Evolutionary conservation across 768 basidiomycete genomes (phyloP).

Genomic region (Termitomyces sp.): DNA sequence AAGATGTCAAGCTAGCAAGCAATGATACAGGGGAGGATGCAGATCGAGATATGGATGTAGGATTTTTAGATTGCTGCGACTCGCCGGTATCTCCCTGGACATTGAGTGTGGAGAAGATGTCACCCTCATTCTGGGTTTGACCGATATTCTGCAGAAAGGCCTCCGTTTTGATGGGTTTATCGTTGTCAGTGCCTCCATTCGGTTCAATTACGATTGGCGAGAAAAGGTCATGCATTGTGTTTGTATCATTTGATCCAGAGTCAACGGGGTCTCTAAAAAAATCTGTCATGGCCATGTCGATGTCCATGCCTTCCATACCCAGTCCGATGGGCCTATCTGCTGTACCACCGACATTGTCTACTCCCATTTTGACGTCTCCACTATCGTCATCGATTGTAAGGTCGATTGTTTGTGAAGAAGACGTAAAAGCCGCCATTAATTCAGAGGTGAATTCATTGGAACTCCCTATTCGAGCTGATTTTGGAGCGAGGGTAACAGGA

Average conservation of each 20-base stretch:
- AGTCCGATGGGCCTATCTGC: conserved; percentile 81
- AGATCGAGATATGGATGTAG: conserved; percentile 15
- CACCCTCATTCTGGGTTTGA: conserved; percentile 15
- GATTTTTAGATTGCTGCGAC: conserved; percentile 11
- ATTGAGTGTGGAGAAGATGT: conserved; percentile 29
- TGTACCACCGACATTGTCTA: conserved; percentile 48
- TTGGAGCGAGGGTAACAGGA: conserved; percentile 78
- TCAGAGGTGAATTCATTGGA: conserved; percentile 54
- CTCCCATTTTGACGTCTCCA: conserved; percentile 22
- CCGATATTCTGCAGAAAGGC: conserved; percentile 29
- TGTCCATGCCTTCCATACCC: conserved; percentile 64
- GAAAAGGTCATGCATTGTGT: conserved; percentile 44
- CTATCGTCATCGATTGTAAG: conserved; percentile 34
- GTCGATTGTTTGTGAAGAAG: conserved; percentile 42
- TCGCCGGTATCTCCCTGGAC: conserved; percentile 13
- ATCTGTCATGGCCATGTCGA: conserved; percentile 54
- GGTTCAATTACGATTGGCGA: conserved; percentile 34
- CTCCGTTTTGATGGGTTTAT: conserved; percentile 17
- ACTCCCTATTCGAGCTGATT: conserved; percentile 58
- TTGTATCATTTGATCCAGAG: conserved; percentile 25
- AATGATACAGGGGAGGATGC: conserved; percentile 34
- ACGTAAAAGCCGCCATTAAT: conserved; percentile 57
- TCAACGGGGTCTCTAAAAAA: conserved; percentile 49
- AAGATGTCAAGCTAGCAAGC: conserved; percentile 37
- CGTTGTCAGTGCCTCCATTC: conserved; percentile 3